phyloP scores from a whole-genome alignment of 331 rosid species.

The Malus hybrid region DNA sequence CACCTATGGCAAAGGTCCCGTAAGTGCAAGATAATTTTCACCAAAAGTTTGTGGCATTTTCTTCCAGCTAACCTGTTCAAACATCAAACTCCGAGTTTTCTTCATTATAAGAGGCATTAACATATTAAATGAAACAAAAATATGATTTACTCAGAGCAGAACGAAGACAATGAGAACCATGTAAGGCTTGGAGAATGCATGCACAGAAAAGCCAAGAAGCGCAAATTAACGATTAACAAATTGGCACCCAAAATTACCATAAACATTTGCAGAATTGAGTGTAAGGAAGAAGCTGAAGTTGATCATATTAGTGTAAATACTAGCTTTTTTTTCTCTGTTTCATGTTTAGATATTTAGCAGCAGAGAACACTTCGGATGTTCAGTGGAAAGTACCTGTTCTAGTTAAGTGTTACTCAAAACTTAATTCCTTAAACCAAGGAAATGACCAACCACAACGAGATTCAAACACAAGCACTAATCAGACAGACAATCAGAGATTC shows the following conservation, averaged over 20 bases:
- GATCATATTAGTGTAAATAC: neutral
- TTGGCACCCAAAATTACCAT: neutral
- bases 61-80: conserved; percentile 79
- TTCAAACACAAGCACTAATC: neutral
- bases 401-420: neutral
- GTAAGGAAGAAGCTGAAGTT: neutral
- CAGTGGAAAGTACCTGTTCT: neutral
- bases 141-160: neutral
- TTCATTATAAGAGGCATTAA: neutral
- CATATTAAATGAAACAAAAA: neutral
- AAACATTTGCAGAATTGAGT: neutral
- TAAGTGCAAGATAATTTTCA: conserved; percentile 70
- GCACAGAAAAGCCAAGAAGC: neutral
- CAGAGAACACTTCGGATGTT: neutral
- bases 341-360: neutral
- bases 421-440: neutral
- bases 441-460: neutral
- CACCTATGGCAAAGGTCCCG: conserved; percentile 73
- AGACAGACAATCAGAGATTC: neutral
- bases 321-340: neutral
- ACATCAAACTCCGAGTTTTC: conserved; percentile 20
- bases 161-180: neutral
- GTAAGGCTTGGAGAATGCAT: neutral
- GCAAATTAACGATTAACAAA: neutral
- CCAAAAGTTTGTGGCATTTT: conserved; percentile 51